These are phyloP conservation scores for Scutellaria galericulata DNA, from an alignment of 257 asterid genomes.

Conservation along the genomic window DNA sequence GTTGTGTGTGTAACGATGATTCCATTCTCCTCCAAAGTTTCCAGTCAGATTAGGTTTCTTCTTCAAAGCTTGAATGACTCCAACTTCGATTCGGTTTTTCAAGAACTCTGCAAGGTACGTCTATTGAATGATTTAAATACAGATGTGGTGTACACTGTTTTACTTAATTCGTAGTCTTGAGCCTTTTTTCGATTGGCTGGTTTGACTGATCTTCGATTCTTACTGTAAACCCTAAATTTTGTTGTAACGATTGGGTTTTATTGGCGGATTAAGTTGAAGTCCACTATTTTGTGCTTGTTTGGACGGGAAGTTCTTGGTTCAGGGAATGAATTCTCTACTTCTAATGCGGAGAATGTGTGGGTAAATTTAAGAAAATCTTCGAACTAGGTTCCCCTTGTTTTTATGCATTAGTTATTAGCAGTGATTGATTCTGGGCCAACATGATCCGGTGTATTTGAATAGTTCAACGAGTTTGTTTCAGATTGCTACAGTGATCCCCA, in stretches of 20 bases:
- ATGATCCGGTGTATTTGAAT: neutral
- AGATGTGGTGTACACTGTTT: neutral
- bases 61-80: constrained; percentile 74
- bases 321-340: neutral
- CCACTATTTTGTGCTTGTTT: constrained; percentile 10
- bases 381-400: neutral
- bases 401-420: neutral
- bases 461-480: neutral
- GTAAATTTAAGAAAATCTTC: neutral
- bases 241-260: constrained; percentile 7
- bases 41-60: constrained; percentile 75
- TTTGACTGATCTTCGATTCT: constrained; percentile 21
- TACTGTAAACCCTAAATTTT: constrained; percentile 31
- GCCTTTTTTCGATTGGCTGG: neutral
- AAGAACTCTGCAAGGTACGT: constrained; percentile 73
- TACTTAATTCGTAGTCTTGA: neutral
- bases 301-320: constrained; percentile 20
- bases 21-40: constrained; percentile 59
- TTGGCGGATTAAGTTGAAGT: constrained; percentile 1
- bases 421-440: neutral
- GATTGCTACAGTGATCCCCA: neutral
- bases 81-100: constrained; percentile 71
- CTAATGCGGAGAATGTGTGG: neutral
- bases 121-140: neutral
- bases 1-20: constrained; percentile 53